A percentile compares a stretch with the other conserved stretches of the same genome.
Evolutionary conservation across 129 eudicot species (phyloP).

Genomic region (Centaurea solstitialis): DNA sequence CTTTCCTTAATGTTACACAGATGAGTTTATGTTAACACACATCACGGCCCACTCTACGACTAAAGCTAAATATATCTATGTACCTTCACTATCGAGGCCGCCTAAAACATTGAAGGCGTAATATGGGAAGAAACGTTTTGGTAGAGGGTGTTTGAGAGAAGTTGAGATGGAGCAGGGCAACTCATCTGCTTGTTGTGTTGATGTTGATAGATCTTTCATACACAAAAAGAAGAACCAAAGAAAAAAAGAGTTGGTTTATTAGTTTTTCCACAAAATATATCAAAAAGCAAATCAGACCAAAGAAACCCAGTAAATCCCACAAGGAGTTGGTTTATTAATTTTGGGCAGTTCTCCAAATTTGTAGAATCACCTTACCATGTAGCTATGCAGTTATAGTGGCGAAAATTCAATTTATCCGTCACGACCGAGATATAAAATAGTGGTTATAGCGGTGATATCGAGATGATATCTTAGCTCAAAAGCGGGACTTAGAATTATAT

Average conservation of each 20-base stretch:
- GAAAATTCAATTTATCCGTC: too few relatives aligned
- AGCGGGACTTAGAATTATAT: too few relatives aligned
- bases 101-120: slow-evolving; percentile 95
- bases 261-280: too few relatives aligned
- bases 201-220: slow-evolving; percentile 74
- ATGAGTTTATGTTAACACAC: background rate
- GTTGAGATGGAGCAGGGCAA: slow-evolving; percentile 98
- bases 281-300: too few relatives aligned
- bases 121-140: slow-evolving; percentile 97
- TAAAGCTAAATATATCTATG: background rate
- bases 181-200: slow-evolving; percentile 99
- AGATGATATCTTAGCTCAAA: too few relatives aligned
- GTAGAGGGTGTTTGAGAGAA: slow-evolving; percentile 94
- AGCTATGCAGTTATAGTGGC: too few relatives aligned
- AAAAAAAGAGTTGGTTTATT: background rate
- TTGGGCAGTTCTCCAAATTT: too few relatives aligned
- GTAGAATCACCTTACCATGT: too few relatives aligned
- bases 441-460: too few relatives aligned
- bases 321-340: too few relatives aligned
- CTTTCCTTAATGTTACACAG: slow-evolving; percentile 45
- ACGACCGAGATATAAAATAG: too few relatives aligned
- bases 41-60: background rate
- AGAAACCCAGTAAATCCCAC: too few relatives aligned
- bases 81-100: slow-evolving; percentile 90
- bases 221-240: background rate